These are phyloP conservation scores for Colletotrichum sp. DNA, from an alignment of 2,329 filamentous ascomycete species.

Conservation along the genomic window DNA sequence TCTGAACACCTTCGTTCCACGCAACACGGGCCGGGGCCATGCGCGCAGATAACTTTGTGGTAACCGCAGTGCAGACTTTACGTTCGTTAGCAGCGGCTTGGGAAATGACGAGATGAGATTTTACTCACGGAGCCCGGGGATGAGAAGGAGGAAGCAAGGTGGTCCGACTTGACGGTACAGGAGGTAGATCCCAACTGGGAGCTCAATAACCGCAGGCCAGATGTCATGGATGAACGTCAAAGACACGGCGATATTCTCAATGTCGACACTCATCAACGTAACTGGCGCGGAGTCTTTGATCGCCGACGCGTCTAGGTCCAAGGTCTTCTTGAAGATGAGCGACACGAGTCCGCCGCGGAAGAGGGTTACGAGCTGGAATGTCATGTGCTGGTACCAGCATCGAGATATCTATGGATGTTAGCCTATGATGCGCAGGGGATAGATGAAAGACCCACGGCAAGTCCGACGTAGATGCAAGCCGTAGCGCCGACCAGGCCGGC, in stretches of 20 bases:
- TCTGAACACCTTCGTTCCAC: constrained; percentile 46
- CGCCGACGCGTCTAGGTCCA: constrained; percentile 32
- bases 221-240: constrained; percentile 35
- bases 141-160: constrained; percentile 30
- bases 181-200: constrained; percentile 40
- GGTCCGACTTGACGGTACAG: constrained; percentile 37
- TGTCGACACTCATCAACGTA: constrained; percentile 52
- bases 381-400: constrained; percentile 36
- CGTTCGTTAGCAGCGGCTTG: constrained; percentile 23
- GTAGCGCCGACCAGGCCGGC: constrained; percentile 46
- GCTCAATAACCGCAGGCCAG: constrained; percentile 43
- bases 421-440: constrained; percentile 8
- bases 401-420: background rate
- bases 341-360: constrained; percentile 40
- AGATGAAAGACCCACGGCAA: constrained; percentile 35
- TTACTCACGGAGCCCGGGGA: constrained; percentile 29
- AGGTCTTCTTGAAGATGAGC: constrained; percentile 54
- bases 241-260: constrained; percentile 37
- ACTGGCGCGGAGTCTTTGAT: constrained; percentile 41
- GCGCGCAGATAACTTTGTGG: constrained; percentile 23
- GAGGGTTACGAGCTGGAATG: constrained; percentile 39
- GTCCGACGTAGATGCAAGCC: constrained; percentile 43
- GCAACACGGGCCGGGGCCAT: constrained; percentile 36
- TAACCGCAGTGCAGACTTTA: constrained; percentile 29
- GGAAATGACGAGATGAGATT: background rate